These are phyloP conservation scores for Moelleriella libera DNA, from an alignment of 2,329 filamentous ascomycete genomes.

Conservation along the genomic window DNA sequence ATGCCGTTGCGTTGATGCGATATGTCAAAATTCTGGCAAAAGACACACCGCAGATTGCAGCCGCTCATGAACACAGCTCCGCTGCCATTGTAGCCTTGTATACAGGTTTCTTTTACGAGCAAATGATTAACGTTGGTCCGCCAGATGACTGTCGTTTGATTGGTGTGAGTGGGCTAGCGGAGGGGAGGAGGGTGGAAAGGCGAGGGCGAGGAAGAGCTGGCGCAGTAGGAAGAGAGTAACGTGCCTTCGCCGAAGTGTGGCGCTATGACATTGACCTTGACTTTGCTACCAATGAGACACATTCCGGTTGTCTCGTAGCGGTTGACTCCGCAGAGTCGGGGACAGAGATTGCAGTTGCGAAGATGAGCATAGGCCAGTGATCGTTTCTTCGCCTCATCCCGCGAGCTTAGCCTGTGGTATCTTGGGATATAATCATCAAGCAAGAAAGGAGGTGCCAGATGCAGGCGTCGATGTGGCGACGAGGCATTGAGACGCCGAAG, in stretches of 20 bases:
- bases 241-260: slow-evolving; percentile 71
- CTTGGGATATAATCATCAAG: slow-evolving; percentile 62
- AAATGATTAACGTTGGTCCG: too few relatives aligned
- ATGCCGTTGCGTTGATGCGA: slow-evolving; percentile 70
- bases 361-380: slow-evolving; percentile 62
- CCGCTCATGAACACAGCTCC: slow-evolving; percentile 73
- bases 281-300: slow-evolving; percentile 63
- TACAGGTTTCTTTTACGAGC: slow-evolving; percentile 48
- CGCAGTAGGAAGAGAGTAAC: background rate
- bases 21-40: slow-evolving; percentile 76
- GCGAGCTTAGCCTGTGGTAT: slow-evolving; percentile 53
- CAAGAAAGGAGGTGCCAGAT: slow-evolving; percentile 51
- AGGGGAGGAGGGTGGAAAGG: background rate
- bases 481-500: background rate
- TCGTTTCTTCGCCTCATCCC: slow-evolving; percentile 60
- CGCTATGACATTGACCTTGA: slow-evolving; percentile 72
- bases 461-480: slow-evolving; percentile 17
- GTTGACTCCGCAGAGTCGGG: slow-evolving; percentile 63
- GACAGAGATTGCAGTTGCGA: slow-evolving; percentile 68
- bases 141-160: background rate
- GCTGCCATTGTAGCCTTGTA: slow-evolving; percentile 69
- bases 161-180: background rate
- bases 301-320: slow-evolving; percentile 66
- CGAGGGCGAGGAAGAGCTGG: background rate
- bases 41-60: slow-evolving; percentile 59